These are phyloP conservation scores for Tetrahymena elliotti DNA, from an alignment of 73 alveolate genomes.

Conservation along the genomic window DNA sequence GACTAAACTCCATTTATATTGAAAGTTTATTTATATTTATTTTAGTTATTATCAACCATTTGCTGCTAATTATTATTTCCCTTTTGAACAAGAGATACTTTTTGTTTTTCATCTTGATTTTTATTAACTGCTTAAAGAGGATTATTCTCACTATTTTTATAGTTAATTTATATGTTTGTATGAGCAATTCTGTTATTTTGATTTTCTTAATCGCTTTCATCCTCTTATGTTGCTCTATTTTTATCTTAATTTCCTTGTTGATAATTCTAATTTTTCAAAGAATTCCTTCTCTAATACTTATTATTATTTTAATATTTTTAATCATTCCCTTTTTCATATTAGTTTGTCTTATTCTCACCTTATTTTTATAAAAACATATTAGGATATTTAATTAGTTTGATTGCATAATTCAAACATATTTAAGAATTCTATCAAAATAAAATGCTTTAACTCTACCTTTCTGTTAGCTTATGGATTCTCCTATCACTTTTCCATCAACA, in stretches of 20 bases:
- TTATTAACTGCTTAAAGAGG: not conserved
- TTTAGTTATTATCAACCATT: not conserved
- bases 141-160: not conserved
- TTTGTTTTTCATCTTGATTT: not conserved
- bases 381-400: not conserved
- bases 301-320: not conserved
- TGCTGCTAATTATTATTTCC: not conserved
- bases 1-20: not conserved
- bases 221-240: not conserved
- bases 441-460: not conserved
- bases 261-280: not conserved
- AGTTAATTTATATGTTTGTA: not conserved
- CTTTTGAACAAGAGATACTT: not conserved
- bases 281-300: not conserved
- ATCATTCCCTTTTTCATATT: not conserved
- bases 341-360: not conserved
- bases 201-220: not conserved
- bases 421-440: not conserved
- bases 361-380: not conserved
- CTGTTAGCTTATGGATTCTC: not conserved
- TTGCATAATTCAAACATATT: not conserved
- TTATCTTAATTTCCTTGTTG: not conserved
- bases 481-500: not conserved
- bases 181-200: not conserved
- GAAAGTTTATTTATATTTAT: not conserved